These are phyloP conservation scores for Melianthus villosus DNA, from an alignment of 441 rosid species.

Conservation along the genomic window DNA sequence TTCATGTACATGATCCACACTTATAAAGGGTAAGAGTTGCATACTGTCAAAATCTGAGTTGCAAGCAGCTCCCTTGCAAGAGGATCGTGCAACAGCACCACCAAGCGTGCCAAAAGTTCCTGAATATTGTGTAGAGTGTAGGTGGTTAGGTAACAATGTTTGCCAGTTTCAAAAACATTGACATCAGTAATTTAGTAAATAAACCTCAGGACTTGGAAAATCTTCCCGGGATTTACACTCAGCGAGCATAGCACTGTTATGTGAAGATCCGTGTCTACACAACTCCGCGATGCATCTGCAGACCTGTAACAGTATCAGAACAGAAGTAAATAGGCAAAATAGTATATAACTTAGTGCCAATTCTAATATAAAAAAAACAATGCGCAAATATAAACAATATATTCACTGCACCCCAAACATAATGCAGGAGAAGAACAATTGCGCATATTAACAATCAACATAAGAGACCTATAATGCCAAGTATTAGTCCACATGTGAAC, in stretches of 20 bases:
- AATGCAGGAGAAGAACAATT: too few species aligned
- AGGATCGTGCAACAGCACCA: conserved; percentile 93
- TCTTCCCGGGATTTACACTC: conserved; percentile 80
- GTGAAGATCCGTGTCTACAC: conserved; percentile 49
- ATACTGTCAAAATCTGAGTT: conserved; percentile 79
- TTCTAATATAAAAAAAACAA: neutral
- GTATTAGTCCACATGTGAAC: too few species aligned
- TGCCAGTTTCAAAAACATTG: too few species aligned
- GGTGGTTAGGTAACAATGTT: too few species aligned
- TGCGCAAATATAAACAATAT: too few species aligned
- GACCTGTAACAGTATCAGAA: conserved; percentile 39
- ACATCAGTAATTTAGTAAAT: too few species aligned
- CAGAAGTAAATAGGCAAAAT: neutral
- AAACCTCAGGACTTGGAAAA: conserved; percentile 89
- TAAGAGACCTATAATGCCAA: too few species aligned
- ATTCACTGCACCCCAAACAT: too few species aligned
- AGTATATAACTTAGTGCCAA: conserved; percentile 1
- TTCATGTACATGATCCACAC: neutral
- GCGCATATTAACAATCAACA: too few species aligned
- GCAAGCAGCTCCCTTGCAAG: conserved; percentile 77
- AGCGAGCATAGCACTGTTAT: conserved; percentile 41
- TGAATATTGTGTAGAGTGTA: too few species aligned
- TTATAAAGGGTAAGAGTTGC: conserved; percentile 16
- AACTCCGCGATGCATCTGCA: conserved; percentile 96
- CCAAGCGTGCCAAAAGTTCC: conserved; percentile 85